Evolutionary conservation across 306 rosid genomes (phyloP).

Genomic region (Pueraria montana): DNA sequence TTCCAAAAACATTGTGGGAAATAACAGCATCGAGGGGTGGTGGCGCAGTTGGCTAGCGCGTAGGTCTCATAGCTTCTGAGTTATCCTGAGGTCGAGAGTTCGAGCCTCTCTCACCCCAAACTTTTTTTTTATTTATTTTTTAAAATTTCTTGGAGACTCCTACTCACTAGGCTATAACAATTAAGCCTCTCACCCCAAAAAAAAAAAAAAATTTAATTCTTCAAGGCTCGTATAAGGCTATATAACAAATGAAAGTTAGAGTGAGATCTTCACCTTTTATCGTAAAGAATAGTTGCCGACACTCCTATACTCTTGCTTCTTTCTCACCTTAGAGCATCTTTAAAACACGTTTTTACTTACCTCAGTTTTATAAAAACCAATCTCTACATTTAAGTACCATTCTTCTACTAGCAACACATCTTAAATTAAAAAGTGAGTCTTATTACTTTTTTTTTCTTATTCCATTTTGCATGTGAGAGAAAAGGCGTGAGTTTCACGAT

Average conservation of each 20-base stretch:
- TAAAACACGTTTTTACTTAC: not conserved
- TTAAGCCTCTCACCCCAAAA: no score
- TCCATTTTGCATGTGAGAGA: not conserved
- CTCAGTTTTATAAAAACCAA: no score
- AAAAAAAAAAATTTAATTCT: no score
- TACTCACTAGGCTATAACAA: no score
- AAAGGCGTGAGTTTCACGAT: not conserved
- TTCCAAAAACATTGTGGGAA: no score
- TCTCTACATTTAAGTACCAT: no score
- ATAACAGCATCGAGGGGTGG: not conserved
- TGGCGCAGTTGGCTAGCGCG: slow-evolving; percentile 53
- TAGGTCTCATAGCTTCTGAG: slow-evolving; percentile 30
- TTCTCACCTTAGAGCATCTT: not conserved
- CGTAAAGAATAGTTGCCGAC: no score
- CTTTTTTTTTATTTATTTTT: not conserved
- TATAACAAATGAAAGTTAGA: not conserved
- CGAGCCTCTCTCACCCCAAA: slow-evolving; percentile 48
- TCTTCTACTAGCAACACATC: no score
- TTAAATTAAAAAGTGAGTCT: no score
- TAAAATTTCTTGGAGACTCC: no score
- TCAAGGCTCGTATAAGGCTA: no score
- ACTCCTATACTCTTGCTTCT: not conserved
- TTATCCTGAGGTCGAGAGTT: not conserved
- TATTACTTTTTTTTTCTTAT: no score
- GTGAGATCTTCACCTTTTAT: not conserved